Conservation (phyloP, 129 eudicot species). For the Tanacetum coccineum region DNA sequence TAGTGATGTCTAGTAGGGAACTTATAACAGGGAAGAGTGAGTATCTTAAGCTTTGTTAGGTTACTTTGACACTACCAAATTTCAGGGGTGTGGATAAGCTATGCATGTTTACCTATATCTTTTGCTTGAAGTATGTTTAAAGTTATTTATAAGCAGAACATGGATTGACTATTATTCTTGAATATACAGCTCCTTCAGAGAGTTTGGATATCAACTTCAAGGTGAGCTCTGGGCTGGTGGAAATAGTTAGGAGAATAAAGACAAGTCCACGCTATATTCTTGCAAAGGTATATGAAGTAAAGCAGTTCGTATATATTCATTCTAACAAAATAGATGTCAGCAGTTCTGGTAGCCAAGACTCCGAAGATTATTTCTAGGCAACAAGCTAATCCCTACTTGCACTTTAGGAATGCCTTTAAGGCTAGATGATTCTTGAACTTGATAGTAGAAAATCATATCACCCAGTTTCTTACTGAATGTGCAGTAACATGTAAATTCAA, state of each 20-base stretch:
- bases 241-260: constrained; percentile 78
- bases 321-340: background rate
- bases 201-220: constrained; percentile 87
- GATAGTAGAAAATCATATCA: no score
- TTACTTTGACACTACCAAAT: background rate
- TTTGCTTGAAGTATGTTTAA: constrained; percentile 11
- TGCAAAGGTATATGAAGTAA: constrained; percentile 70
- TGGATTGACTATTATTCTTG: constrained; percentile 25
- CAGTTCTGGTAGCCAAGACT: constrained; percentile 5
- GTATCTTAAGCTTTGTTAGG: constrained; percentile 24
- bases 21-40: constrained; percentile 86
- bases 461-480: background rate
- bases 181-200: constrained; percentile 75
- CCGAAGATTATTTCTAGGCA: background rate
- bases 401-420: no score
- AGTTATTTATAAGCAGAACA: constrained; percentile 1
- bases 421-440: no score
- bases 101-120: no score
- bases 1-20: constrained; percentile 85
- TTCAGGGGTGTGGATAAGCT: background rate
- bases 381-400: no score
- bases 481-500: background rate
- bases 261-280: constrained; percentile 86
- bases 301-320: background rate
- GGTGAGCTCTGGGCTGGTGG: constrained; percentile 98